Base-by-base conservation (phyloP, 2,329 filamentous ascomycete genomes). In the Chrysoporthe puriensis region DNA sequence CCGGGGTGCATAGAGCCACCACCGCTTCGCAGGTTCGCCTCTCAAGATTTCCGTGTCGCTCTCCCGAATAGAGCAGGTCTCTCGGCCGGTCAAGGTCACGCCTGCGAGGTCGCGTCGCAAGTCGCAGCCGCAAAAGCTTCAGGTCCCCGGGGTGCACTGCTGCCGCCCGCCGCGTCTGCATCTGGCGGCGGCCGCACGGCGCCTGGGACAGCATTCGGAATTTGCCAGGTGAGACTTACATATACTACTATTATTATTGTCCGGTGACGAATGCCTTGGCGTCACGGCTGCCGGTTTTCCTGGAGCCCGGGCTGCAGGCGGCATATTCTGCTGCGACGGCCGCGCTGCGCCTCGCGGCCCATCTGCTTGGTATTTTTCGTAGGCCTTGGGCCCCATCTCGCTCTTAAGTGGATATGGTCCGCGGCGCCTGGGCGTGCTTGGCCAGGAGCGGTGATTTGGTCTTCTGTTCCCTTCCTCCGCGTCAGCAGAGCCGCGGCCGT, bases 81-180 rank as follows among this genome's bases (percentile, higher is more conserved):
- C n/a, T 9, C 58, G 4, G 44, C 44, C 44, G 18, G 36, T 40
- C 18, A 42, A 32, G 21, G 42, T 9, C 26, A 32, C 18, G 18
- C 40, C 5, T 40, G 36, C 21, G n/a, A 42, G n/a, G 9, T 26
- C 13, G 36, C 32, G 42, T 46, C 59, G 36, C 58, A 36, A 40
- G 56, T 21, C 26, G 54, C 54, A 18, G 58, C 34, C 43, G 58
- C 58, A 61, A 61, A 46, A 48, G 59, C 59, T 61, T 61, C 43
- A 61, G 59, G 42, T 48, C 26, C 3, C 21, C 16, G 1, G 32
- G 57, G 11, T 46, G 21, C 42, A 43, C 57, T 21, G 48, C 8
- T 46, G 42, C 42, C n/a, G 59, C 57, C 13, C 21, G 36, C 54
- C 34, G 21, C 18, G 36, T 21, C 1, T 26, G 52, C 11, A 26